Base-by-base conservation (phyloP, 495 filamentous ascomycete genomes). In the Paragyromitra xinjiangensis region DNA sequence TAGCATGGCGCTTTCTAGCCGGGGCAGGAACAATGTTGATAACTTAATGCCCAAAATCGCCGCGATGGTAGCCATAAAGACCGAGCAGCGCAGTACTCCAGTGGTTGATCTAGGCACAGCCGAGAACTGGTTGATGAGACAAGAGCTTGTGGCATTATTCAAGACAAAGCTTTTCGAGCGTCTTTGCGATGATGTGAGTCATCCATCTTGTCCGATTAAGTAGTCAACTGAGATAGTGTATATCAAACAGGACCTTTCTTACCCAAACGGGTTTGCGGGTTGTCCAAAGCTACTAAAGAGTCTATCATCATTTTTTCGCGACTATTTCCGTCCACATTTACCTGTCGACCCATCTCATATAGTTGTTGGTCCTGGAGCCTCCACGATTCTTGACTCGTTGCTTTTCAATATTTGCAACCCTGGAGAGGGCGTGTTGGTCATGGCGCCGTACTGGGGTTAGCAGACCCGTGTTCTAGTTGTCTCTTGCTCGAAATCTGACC, bases 51-150 rank as follows among this genome's bases (percentile, higher is more conserved):
- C 58, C 6, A 61, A 61, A 19, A 61, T 61, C 16, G 12, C 58
- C 26, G 34, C 29, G n/a, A 29, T 61, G 5, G 58, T 61, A 61
- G 58, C 58, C 29, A 29, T 39, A 61, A 61, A 40, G 58, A 61
- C 58, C 14, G 58, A 61, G 16, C 2, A 37, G 34, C 58, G 58
- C 16, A 61, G 1, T 61, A 39, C 16, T 7, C 26, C 58, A 6
- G 39, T 37, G 39, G 16, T 50, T 26, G 71, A 73, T 56, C 71
- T 66, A 0, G 55, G 61, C 19, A 51, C 58, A n/a, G 71, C 71
- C 39, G 71, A 73, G 22, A 73, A 73, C 71, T 66, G 61, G 26
- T n/a, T 73, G 29, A 58, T 73, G 62, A 67, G 51, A 45, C 8
- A 39, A 11, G 71, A 73, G 14, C 71, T 73, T 24, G 48, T 53